These are phyloP conservation scores for Fusarium secorum DNA, from an alignment of 2,329 filamentous ascomycete species.

Conservation along the genomic window DNA sequence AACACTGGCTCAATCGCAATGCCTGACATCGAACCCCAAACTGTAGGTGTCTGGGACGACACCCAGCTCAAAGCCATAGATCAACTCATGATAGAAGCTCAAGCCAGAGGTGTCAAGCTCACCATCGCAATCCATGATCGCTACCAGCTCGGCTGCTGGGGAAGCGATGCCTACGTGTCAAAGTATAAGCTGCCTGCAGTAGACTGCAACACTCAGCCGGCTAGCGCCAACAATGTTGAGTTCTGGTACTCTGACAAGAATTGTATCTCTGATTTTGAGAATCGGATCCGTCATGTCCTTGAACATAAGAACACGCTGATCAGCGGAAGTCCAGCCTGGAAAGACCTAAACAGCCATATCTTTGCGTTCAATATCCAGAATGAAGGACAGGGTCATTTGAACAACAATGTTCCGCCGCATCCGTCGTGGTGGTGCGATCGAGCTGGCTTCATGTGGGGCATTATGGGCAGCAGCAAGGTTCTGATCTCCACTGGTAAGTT, in stretches of 20 bases:
- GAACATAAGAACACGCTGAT: accelerated
- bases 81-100: background rate
- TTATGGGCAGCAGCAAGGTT: background rate
- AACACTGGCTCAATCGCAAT: background rate
- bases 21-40: background rate
- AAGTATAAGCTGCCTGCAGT: background rate
- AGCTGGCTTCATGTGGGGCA: background rate
- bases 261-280: background rate
- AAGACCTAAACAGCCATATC: background rate
- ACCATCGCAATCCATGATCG: background rate
- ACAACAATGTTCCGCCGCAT: background rate
- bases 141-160: background rate
- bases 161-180: background rate
- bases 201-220: background rate
- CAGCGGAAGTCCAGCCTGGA: background rate
- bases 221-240: background rate
- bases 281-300: background rate
- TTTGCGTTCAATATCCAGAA: background rate
- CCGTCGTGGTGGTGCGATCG: background rate
- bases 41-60: background rate
- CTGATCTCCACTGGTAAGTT: background rate
- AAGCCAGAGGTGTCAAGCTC: background rate
- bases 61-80: background rate
- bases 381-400: background rate
- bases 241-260: background rate